Conservation (phyloP, 2,329 filamentous ascomycete species). For the Chaetomium sp. region DNA sequence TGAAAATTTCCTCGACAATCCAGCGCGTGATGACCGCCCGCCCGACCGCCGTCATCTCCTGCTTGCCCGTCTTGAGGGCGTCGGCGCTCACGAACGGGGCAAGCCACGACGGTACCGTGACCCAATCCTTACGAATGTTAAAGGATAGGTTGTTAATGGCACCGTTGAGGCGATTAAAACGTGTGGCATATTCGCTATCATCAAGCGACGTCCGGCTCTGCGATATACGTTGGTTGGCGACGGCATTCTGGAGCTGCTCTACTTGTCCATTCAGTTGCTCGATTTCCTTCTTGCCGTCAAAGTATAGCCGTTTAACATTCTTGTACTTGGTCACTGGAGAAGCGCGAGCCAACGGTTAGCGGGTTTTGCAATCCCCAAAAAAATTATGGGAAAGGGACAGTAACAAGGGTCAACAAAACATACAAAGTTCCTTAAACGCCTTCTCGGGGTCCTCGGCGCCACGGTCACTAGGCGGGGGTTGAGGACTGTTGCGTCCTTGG, state of each 20-base stretch:
- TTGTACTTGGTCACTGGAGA: slow-evolving; percentile 84
- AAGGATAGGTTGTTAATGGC: slow-evolving; percentile 93
- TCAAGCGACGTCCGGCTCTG: slow-evolving; percentile 91
- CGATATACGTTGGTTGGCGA: slow-evolving; percentile 91
- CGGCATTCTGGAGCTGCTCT: slow-evolving; percentile 92
- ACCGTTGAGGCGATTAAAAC: slow-evolving; percentile 86
- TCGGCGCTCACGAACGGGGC: slow-evolving; percentile 74
- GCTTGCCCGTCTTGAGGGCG: slow-evolving; percentile 78
- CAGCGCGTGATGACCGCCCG: slow-evolving; percentile 83
- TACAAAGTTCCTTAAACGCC: slow-evolving; percentile 52
- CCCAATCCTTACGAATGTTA: slow-evolving; percentile 94
- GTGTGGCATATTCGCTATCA: slow-evolving; percentile 84
- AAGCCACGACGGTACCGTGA: slow-evolving; percentile 72
- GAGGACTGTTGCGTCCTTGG: slow-evolving; percentile 50
- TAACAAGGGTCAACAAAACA: background rate
- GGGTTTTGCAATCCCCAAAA: background rate
- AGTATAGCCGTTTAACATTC: slow-evolving; percentile 96
- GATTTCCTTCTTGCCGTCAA: slow-evolving; percentile 89
- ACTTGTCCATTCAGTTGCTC: slow-evolving; percentile 82
- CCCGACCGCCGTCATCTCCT: slow-evolving; percentile 96
- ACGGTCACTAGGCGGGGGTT: slow-evolving; percentile 41
- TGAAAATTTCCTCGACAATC: slow-evolving; percentile 86
- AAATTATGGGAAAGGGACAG: background rate
- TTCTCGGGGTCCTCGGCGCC: slow-evolving; percentile 44
- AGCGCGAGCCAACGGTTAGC: slow-evolving; percentile 28